A percentile compares a stretch with the other conserved stretches of the same genome.
phyloP scores from a whole-genome alignment of 495 filamentous ascomycete species.

The Penicillium simplicissimum region DNA sequence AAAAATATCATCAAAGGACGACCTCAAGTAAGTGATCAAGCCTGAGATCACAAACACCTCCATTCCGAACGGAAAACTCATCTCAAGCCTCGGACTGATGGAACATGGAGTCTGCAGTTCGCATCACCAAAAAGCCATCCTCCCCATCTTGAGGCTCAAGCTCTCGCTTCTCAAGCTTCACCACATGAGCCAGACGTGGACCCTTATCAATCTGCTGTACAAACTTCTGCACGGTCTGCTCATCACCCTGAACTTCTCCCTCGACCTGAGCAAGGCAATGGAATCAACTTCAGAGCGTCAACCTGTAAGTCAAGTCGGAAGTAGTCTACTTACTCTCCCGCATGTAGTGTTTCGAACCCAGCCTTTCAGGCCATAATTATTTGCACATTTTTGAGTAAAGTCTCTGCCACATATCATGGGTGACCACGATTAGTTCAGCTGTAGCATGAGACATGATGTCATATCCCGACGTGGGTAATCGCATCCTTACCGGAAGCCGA shows the following conservation, averaged over 20 bases:
- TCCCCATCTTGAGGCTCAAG: conserved; percentile 64
- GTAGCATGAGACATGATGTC: conserved; percentile 21
- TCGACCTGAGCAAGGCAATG: conserved; percentile 56
- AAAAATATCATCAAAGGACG: not conserved
- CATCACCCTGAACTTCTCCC: not conserved
- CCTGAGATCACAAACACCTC: not conserved
- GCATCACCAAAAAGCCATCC: conserved; percentile 56
- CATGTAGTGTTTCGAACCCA: conserved; percentile 76
- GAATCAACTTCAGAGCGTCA: conserved; percentile 1
- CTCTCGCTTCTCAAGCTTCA: conserved; percentile 68
- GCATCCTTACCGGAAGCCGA: conserved; percentile 65
- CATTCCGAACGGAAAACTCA: not conserved
- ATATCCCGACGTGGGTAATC: conserved; percentile 7
- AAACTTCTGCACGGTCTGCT: conserved; percentile 56
- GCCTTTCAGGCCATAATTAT: conserved; percentile 65
- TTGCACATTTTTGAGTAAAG: conserved; percentile 71
- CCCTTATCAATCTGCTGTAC: conserved; percentile 77
- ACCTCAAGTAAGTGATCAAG: not conserved
- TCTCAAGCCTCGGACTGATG: conserved; percentile 7
- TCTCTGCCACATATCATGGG: conserved; percentile 45
- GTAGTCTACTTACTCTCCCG: conserved; percentile 55
- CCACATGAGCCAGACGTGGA: conserved; percentile 65
- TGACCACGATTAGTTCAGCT: conserved; percentile 1
- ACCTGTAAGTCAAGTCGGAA: conserved; percentile 6
- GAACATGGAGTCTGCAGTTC: conserved; percentile 37